Percentiles rank a stretch among this genome's conserved stretches.
Evolutionary conservation across 1,284 basidiomycete species (phyloP).

Genomic region (Cerrena zonata): DNA sequence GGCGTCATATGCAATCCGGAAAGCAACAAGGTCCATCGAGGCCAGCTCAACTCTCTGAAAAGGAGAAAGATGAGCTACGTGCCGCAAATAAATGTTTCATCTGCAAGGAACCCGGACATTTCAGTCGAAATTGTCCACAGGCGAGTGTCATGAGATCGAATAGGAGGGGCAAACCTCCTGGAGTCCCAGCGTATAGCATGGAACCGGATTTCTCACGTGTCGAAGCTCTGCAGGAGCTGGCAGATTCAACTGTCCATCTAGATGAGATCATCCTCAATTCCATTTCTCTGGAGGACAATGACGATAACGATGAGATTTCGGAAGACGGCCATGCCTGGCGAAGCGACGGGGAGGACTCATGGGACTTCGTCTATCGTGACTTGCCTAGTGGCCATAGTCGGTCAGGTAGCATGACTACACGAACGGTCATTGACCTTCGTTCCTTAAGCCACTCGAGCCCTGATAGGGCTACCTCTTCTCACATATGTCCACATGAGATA

Average conservation of each 20-base stretch:
- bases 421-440: neutral
- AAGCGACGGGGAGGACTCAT: neutral
- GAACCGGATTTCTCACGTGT: neutral
- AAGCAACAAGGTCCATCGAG: neutral
- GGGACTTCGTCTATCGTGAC: neutral
- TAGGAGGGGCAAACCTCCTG: constrained; percentile 11
- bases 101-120: constrained; percentile 11
- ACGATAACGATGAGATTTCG: neutral
- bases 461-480: neutral
- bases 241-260: neutral
- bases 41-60: neutral
- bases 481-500: neutral
- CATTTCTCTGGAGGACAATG: constrained; percentile 5
- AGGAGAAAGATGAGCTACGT: constrained; percentile 1
- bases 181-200: constrained; percentile 4
- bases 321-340: neutral
- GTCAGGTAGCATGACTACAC: neutral
- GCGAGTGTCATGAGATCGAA: constrained; percentile 5
- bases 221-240: constrained; percentile 5
- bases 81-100: constrained; percentile 2
- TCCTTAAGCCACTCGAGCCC: neutral
- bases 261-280: neutral
- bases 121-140: constrained; percentile 10
- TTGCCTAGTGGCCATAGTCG: neutral
- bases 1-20: neutral